Evolutionary conservation across 2,329 filamentous ascomycete species (phyloP).

Genomic region (Pyricularia sp.): DNA sequence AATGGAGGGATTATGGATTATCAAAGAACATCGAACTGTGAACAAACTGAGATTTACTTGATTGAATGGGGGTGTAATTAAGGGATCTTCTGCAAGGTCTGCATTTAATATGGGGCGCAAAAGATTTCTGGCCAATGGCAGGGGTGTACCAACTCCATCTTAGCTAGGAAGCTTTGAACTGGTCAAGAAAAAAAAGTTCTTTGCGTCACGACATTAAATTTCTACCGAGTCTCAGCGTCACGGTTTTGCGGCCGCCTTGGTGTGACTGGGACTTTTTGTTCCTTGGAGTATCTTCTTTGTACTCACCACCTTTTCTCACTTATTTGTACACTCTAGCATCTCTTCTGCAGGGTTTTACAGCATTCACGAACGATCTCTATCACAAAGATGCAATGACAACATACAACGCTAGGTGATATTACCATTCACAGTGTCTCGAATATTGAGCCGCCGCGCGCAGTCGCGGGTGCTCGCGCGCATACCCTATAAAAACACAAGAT

Average conservation of each 20-base stretch:
- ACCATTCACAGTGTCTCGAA: constrained; percentile 28
- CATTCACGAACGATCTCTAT: neutral
- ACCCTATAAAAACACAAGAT: constrained; percentile 23
- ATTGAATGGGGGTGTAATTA: neutral
- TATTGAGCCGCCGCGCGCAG: constrained; percentile 23
- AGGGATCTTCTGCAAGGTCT: neutral
- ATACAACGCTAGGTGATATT: neutral
- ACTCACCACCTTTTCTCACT: neutral
- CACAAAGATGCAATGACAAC: neutral
- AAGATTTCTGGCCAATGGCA: neutral
- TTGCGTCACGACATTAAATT: neutral
- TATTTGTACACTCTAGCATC: neutral
- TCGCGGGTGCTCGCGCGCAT: constrained; percentile 29
- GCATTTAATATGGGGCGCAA: neutral
- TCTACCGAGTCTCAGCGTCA: neutral
- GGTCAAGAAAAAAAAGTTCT: neutral
- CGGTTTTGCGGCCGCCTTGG: neutral
- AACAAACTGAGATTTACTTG: neutral
- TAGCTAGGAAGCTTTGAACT: neutral
- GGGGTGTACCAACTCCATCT: too few species aligned
- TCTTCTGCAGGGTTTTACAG: neutral
- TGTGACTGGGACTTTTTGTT: neutral
- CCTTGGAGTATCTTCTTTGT: neutral
- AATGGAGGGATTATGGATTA: too few species aligned
- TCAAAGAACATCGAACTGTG: neutral